Evolutionary conservation across 176 grass and related monocot species (phyloP), one percentile per base, ranked within the genome.

Genomic region (Olyra latifolia): DNA sequence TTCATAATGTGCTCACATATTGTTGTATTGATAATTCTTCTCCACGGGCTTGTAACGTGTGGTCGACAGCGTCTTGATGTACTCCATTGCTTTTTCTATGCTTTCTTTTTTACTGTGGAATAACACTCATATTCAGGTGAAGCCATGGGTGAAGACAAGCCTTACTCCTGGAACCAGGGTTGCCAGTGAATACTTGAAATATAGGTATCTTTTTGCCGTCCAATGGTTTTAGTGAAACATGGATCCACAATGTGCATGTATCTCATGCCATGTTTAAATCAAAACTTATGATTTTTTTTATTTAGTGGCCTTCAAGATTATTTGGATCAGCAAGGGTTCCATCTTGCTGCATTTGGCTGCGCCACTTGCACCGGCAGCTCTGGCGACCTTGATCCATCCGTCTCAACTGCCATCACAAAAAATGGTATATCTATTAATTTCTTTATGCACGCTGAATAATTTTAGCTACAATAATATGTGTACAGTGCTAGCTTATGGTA

Each of bases 141-240:
- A 94, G 84, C 94, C 91, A 83, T 97, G 94, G 94, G 84, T 97
- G 38, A 97, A 97, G 65, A 97, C 94, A 75, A 97, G 94, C 69
- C 89, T 97, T 71, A 91, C 94, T 63, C 94, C 94, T 83, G 94
- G 94, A 78, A 94, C 94, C 53, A 91, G 91, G 64, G 94, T 94
- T 62, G 91, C 94, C 61, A 97, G 91, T n/a, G 94, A 94, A 76
- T 97, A 97, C 67, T 88, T 97, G 71, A 81, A 91, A 80, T 59
- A 91, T 78, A 97, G 94, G 94, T 97, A 90, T 49, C 20, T 75
- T 62, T 11, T 47, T 44, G 19, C 32, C 32, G 5, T 79, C 38
- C 1, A 20, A 29, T 65, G 65, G 57, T 56, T 71, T 60, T 47
- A 64, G 11, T 85, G 46, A 40, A 79, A 59, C 60, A 35, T n/a